Evolutionary conservation across 805 yeast genomes (phyloP), one percentile per base, ranked within the genome.

Genomic region (Komagataella ulmi): DNA sequence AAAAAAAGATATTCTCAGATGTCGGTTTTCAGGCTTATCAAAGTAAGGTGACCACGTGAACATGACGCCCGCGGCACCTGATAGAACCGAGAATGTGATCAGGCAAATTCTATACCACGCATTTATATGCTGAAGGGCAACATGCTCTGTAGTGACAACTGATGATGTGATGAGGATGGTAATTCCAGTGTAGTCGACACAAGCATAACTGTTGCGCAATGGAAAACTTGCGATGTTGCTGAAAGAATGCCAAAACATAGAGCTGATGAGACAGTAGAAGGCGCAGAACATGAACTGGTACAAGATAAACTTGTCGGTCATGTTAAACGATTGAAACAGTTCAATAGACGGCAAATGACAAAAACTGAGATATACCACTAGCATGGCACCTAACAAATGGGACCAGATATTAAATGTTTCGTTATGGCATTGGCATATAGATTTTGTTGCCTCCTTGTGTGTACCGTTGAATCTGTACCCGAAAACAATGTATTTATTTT

Each of bases 381-480:
- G 59, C 2, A 79, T 30, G 2, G 85, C 76, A 12, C 97, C 98
- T 1, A 80, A 43, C 12, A 88, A 60, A 68, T 91, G 99, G 0
- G 96, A 77, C 98, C 99, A 91, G 52, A 91, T 89, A 66, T 93
- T 93, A 62, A 85, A 76, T 0, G 96, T 77, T 65, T 91, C 99
- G 63, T 91, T 91, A 67, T 93, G 98, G 64, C 75, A 56, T 49
- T 71, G 63, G 61, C 80, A 75, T 17, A 89, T 69, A 49, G 90
- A 79, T 54, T 71, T 65, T 30, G 84, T 50, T 56, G 93, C 84
- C 51, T 76, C 74, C 6, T 60, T 30, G 61, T 84, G 89, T 45
- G 77, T 74, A 53, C 77, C 69, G 55, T 84, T 81, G 67, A 91
- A 93, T 54, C 97, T 72, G 68, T 91, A 93, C 2, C 98, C 98